Percentiles rank a stretch among this genome's conserved stretches.
These are phyloP conservation scores for Fistulinella prunicolor DNA, from an alignment of 768 basidiomycete species.

Conservation along the genomic window DNA sequence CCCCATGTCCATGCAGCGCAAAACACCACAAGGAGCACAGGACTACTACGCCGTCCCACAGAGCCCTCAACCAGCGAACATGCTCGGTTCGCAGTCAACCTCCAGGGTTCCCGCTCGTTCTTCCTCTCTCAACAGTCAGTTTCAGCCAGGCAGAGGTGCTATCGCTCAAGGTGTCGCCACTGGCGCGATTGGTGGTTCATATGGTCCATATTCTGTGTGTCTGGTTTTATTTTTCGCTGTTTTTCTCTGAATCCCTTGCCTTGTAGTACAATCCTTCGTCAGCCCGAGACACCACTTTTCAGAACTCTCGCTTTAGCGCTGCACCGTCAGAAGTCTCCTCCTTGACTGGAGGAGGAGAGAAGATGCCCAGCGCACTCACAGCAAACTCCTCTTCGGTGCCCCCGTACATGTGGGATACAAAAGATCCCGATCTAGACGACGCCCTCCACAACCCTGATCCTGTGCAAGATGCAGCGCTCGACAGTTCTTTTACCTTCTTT, in stretches of 20 bases:
- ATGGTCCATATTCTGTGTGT: conserved; percentile 86
- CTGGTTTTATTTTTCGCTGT: background rate
- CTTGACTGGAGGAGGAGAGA: conserved; percentile 36
- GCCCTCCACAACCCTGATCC: conserved; percentile 86
- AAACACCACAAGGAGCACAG: conserved; percentile 44
- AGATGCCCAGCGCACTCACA: conserved; percentile 27
- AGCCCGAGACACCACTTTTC: conserved; percentile 41
- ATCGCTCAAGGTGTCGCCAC: conserved; percentile 78
- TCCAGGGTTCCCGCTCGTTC: conserved; percentile 27
- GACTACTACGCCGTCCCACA: conserved; percentile 69
- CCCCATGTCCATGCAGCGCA: conserved; percentile 36
- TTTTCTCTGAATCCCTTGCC: conserved; percentile 4
- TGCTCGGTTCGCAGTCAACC: conserved; percentile 26
- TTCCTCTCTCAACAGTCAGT: conserved; percentile 26
- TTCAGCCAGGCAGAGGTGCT: conserved; percentile 45
- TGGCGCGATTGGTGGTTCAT: conserved; percentile 73
- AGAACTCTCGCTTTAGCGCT: conserved; percentile 57
- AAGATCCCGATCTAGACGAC: conserved; percentile 87
- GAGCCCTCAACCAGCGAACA: conserved; percentile 45
- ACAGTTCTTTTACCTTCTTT: conserved; percentile 65
- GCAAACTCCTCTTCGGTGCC: conserved; percentile 62
- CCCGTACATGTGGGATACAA: conserved; percentile 70
- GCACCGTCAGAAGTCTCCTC: conserved; percentile 47
- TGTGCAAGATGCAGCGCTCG: conserved; percentile 57
- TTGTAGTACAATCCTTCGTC: conserved; percentile 54